A percentile compares a stretch with the other conserved stretches of the same genome.
These are phyloP conservation scores for Pseudoperonospora humuli DNA, from an alignment of 352 stramenopile species.

Conservation along the genomic window DNA sequence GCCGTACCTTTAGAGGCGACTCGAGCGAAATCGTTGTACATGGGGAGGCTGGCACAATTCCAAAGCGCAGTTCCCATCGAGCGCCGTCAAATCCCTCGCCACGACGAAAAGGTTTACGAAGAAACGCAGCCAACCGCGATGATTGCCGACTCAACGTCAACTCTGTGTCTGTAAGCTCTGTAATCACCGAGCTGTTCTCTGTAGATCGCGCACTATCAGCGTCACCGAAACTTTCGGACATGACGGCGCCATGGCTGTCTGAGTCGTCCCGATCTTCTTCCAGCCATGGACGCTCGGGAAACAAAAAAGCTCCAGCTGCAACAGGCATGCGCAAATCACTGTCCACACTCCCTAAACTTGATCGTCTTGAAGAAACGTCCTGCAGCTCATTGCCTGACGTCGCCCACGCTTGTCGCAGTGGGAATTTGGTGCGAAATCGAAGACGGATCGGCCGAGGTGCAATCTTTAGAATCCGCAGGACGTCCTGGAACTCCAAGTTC, in stretches of 20 bases:
- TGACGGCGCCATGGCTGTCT: constrained; percentile 59
- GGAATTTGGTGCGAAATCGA: constrained; percentile 37
- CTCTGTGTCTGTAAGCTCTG: constrained; percentile 48
- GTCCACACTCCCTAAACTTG: constrained; percentile 18
- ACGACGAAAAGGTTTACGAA: constrained; percentile 62
- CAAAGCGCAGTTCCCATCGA: constrained; percentile 32
- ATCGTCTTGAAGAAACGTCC: constrained; percentile 14
- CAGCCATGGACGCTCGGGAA: constrained; percentile 21
- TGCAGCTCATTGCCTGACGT: constrained; percentile 17
- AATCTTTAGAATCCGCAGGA: constrained; percentile 63
- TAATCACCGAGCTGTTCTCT: constrained; percentile 62
- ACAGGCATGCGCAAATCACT: constrained; percentile 17
- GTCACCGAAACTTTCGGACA: constrained; percentile 73
- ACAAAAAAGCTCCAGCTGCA: constrained; percentile 24
- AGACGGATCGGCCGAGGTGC: constrained; percentile 56
- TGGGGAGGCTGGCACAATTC: constrained; percentile 36
- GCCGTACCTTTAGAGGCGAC: constrained; percentile 52
- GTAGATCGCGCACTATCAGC: constrained; percentile 61
- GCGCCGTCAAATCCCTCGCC: constrained; percentile 42
- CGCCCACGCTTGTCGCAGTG: constrained; percentile 10
- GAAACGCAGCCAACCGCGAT: constrained; percentile 51
- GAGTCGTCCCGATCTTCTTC: constrained; percentile 54
- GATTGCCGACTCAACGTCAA: constrained; percentile 41
- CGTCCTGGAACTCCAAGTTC: constrained; percentile 55
- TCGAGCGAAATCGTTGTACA: constrained; percentile 38